Evolutionary conservation across 345 rosid species (phyloP), one percentile per base, ranked within the genome.

Genomic region (Populus pruinosa): DNA sequence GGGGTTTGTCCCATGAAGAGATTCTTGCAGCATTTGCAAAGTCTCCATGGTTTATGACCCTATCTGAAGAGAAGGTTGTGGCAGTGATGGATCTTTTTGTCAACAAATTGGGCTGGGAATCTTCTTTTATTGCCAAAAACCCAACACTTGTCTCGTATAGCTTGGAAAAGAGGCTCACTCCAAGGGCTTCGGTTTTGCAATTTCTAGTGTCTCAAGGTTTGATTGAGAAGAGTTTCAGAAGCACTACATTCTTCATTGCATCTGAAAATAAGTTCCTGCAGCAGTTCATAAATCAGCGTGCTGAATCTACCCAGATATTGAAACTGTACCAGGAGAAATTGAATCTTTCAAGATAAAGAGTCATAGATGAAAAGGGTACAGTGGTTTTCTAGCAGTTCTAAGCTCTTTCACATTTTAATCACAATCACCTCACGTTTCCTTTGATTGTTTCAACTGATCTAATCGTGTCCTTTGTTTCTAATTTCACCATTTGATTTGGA

Each of bases 1-100:
- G 88, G 91, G 89, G 87, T 5, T 91, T 90, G 94, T 80, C 88
- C 18, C 77, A 83, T 49, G 86, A 87, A 2, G 87, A 85, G 50
- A 79, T 84, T 39, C 62, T 62, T 33, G n/a, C 78, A 0, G 91
- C 91, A 1, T 88, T 89, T 41, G 82, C 72, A 65, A 87, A 82
- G 73, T 82, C 82, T 0, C 94, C 91, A 0, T 67, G 73, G 12
- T 87, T 84, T 66, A 83, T 89, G 90, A 63, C 77, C 77, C 2
- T 82, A 44, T 88, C 91, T 0, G 88, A 82, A 80, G 76, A 76
- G 73, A 89, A 87, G 70, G 80, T 88, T 12, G 74, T 36, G 44
- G 64, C 66, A 25, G 78, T 53, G 3, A 89, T 90, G 91, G 86
- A 86, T 71, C 81, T 81, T 82, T 74, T 84, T 12, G 88, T 87